Percentiles rank a stretch among this genome's conserved stretches.
These are phyloP conservation scores for Phytophthora tubulina DNA, from an alignment of 352 stramenopile genomes.

Conservation along the genomic window DNA sequence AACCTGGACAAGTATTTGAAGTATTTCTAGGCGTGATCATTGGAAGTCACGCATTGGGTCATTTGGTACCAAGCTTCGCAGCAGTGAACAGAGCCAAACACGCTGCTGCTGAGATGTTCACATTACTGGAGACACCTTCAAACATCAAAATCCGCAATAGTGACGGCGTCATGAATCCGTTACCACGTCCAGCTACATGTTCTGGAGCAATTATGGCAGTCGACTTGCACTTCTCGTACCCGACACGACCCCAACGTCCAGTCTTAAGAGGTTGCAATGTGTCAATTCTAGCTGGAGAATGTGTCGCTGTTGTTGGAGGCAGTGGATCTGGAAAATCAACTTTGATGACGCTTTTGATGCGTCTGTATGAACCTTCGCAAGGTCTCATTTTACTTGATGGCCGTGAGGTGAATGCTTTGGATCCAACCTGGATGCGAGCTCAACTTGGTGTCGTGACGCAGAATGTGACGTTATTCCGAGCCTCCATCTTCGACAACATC, in stretches of 20 bases:
- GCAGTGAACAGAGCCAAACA: conserved; percentile 12
- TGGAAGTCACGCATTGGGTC: conserved; percentile 34
- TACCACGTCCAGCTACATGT: conserved; percentile 16
- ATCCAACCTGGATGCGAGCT: conserved; percentile 45
- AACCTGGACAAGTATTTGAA: conserved; percentile 27
- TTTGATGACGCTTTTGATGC: conserved; percentile 44
- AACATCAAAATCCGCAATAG: conserved; percentile 1
- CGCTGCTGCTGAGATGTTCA: conserved; percentile 33
- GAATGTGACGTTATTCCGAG: conserved; percentile 51
- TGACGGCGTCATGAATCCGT: conserved; percentile 12
- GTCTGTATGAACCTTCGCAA: conserved; percentile 39
- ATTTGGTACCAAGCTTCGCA: conserved; percentile 29
- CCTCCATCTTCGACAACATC: conserved; percentile 69
- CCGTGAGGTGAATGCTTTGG: conserved; percentile 44
- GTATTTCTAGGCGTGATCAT: conserved; percentile 32
- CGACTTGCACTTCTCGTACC: conserved; percentile 38
- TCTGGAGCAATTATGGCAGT: conserved; percentile 30
- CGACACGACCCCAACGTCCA: conserved; percentile 11
- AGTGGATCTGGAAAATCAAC: conserved; percentile 46
- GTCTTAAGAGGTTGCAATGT: conserved; percentile 49
- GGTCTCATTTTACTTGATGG: conserved; percentile 53
- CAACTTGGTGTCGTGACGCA: conserved; percentile 56
- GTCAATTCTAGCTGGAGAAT: conserved; percentile 45
- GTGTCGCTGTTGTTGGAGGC: conserved; percentile 52
- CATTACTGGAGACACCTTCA: conserved; percentile 18